Base-by-base conservation (phyloP, 164 flowering plant species). In the Berberis vulgaris region DNA sequence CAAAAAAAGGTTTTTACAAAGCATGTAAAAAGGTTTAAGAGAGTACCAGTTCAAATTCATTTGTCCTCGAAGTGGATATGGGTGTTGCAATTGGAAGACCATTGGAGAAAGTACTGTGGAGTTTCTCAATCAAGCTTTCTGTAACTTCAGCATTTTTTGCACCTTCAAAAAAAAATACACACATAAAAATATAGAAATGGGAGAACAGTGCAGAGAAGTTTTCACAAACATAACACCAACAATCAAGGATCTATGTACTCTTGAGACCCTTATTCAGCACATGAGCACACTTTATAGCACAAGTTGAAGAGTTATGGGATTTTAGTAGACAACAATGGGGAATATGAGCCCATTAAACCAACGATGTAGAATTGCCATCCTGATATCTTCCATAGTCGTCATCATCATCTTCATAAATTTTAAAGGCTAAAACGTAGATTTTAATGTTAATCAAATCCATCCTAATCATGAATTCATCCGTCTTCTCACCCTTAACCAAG, bases 61-160 rank as follows among this genome's bases (percentile, higher is more conserved):
- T 80, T 49, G 87, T 80, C 67, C 77, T 79, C 57, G 64, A 72
- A 71, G 81, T 76, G 53, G 86, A 73, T 12, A 73, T 43, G 61
- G 94, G 93, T 11, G 79, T 65, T n/a, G 83, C 86, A 64, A 84
- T 83, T 64, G 83, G 87, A 41, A 88, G 60, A 49, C 80, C 85
- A 50, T 77, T 72, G 13, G 84, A 71, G 69, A 71, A 79, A 49
- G 63, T 71, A 57, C 64, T 50, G 46, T 70, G 73, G 53, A 87
- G 77, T 67, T 63, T 78, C 60, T 72, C 53, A 13, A 82, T 71
- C 38, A 87, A 74, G 66, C 87, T 80, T 63, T 63, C 54, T 43
- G 76, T 60, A 65, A 49, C 68, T 61, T 69, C 76, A 56, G 63
- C 57, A 43, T 63, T 66, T 47, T 62, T 50, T 61, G 50, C 70